A percentile compares a stretch with the other conserved stretches of the same genome.
Conservation (phyloP, 768 basidiomycete genomes). For the Trametopsis cervina region DNA sequence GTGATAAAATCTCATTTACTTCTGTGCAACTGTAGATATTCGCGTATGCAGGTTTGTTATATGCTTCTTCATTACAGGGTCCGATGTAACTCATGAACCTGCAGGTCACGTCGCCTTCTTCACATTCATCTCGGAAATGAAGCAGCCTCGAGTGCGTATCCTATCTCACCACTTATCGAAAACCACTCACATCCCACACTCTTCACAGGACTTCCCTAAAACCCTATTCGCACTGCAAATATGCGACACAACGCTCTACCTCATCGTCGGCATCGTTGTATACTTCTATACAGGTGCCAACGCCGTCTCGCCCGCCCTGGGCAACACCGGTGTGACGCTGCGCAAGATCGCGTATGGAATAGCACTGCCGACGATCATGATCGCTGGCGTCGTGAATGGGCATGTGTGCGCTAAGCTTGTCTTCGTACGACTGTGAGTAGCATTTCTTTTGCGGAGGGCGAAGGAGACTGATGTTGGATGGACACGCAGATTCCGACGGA, state of each 20-base stretch:
- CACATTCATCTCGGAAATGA: constrained; percentile 27
- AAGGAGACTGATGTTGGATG: not conserved
- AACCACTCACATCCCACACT: not conserved
- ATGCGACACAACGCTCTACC: constrained; percentile 24
- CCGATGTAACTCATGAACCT: not conserved
- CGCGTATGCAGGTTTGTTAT: constrained; percentile 19
- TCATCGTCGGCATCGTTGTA: constrained; percentile 24
- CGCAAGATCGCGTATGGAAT: constrained; percentile 24
- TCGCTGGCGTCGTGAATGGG: constrained; percentile 26
- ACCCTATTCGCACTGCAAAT: constrained; percentile 23
- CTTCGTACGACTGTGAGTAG: constrained; percentile 10
- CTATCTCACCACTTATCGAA: not conserved
- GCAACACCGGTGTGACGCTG: constrained; percentile 21
- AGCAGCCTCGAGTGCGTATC: constrained; percentile 17
- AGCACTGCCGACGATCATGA: constrained; percentile 26
- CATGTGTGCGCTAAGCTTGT: constrained; percentile 27
- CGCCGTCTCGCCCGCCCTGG: constrained; percentile 25
- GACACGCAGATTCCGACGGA: constrained; percentile 20
- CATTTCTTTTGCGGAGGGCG: not conserved
- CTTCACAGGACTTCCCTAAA: constrained; percentile 22
- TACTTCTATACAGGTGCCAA: constrained; percentile 20
- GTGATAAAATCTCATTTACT: too few relatives aligned
- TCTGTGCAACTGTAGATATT: constrained; percentile 17
- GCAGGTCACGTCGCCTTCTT: constrained; percentile 25
- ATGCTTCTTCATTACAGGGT: not conserved